Evolutionary conservation across 441 rosid genomes (phyloP).

Genomic region (Syzygium malaccense): DNA sequence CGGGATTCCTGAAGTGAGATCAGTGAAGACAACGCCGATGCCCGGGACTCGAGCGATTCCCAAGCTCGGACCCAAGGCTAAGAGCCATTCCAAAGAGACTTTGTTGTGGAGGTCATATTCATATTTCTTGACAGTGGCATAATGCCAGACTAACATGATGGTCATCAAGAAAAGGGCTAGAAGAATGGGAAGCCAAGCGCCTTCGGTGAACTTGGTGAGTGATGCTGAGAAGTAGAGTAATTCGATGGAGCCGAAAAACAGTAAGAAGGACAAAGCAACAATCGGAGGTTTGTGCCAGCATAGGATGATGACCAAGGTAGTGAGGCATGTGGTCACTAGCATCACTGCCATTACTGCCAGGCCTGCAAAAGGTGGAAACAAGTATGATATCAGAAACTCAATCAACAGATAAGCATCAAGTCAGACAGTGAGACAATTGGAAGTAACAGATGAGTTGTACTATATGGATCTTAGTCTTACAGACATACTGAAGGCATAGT

Average conservation of each 20-base stretch:
- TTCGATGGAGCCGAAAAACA: constrained; percentile 82
- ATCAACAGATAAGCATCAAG: neutral
- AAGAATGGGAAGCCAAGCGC: constrained; percentile 98
- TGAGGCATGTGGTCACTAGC: constrained; percentile 95
- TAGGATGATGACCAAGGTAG: constrained; percentile 71
- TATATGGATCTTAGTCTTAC: neutral
- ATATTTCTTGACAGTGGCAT: constrained; percentile 79
- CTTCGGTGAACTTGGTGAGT: constrained; percentile 83
- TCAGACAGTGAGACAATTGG: neutral
- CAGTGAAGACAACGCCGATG: constrained; percentile 82
- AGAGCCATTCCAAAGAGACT: constrained; percentile 91
- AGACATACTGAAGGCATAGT: neutral
- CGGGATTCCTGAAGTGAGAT: constrained; percentile 85
- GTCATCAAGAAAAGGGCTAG: constrained; percentile 75
- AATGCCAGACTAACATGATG: constrained; percentile 94
- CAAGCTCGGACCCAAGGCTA: constrained; percentile 86
- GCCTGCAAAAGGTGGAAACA: constrained; percentile 38
- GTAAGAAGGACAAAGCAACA: constrained; percentile 63
- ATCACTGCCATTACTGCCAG: constrained; percentile 96
- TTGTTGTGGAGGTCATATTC: constrained; percentile 90
- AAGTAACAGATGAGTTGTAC: neutral
- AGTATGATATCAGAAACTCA: neutral
- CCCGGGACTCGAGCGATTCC: constrained; percentile 95
- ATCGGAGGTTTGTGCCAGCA: constrained; percentile 89
- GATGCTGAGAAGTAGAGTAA: constrained; percentile 96